A percentile compares a stretch with the other conserved stretches of the same genome.
Conservation (phyloP, 2,329 filamentous ascomycete genomes). For the Botryotinia calthae region DNA sequence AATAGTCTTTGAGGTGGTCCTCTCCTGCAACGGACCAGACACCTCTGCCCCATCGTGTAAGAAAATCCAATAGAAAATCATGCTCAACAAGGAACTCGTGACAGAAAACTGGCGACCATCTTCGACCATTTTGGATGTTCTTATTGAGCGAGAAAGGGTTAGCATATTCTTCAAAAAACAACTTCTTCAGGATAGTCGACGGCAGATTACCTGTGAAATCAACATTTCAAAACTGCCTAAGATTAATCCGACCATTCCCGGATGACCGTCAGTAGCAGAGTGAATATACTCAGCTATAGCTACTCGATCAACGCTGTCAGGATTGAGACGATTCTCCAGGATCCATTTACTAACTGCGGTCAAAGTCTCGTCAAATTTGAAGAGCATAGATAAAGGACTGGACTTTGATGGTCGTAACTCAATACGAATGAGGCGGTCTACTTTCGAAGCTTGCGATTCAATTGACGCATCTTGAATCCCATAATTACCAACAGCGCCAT, state of each 20-base stretch:
- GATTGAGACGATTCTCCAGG: not conserved
- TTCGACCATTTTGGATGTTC: not conserved
- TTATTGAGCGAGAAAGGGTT: not conserved
- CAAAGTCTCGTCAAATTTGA: not conserved
- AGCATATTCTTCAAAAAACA: not conserved
- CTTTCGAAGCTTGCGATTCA: not conserved
- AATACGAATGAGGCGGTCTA: not conserved
- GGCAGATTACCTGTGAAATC: not conserved
- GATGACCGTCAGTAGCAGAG: constrained; percentile 1
- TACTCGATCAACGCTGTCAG: not conserved
- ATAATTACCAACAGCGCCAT: not conserved
- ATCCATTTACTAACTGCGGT: not conserved
- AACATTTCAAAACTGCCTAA: not conserved
- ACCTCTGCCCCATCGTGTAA: not conserved
- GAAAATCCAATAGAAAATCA: not conserved
- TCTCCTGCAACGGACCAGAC: not conserved
- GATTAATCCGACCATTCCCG: not conserved
- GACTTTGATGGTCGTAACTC: not conserved
- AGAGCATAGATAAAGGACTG: not conserved
- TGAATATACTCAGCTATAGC: not conserved
- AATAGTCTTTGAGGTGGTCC: not conserved
- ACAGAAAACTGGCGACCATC: not conserved
- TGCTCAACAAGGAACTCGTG: not conserved
- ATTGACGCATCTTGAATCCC: not conserved
- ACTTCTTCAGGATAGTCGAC: not conserved